phyloP scores from a whole-genome alignment of 164 flowering plant genomes.

The Magnolia changhungtana region DNA sequence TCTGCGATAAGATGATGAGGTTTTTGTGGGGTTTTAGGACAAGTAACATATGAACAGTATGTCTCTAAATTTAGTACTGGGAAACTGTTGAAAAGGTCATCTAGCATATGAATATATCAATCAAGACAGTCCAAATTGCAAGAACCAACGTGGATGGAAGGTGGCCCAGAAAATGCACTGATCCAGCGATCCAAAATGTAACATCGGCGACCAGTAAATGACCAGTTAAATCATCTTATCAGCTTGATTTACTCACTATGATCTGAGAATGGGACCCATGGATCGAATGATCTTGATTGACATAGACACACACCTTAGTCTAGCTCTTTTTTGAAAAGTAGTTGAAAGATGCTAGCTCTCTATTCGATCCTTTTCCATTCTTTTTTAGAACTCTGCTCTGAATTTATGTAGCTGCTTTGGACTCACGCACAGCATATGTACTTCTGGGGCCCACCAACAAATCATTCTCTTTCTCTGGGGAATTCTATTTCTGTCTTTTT shows the following conservation, averaged over 20 bases:
- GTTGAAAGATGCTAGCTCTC: conserved; percentile 8
- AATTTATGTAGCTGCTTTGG: neutral
- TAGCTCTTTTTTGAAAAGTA: neutral
- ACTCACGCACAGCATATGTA: conserved; percentile 1
- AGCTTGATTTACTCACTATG: too few species aligned
- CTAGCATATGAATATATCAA: neutral
- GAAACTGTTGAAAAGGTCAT: neutral
- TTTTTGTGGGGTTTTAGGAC: neutral
- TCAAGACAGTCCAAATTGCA: too few species aligned
- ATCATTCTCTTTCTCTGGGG: neutral
- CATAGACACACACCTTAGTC: neutral
- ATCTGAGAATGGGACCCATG: too few species aligned
- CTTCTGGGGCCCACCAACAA: neutral
- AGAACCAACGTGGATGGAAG: too few species aligned
- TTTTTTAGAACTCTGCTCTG: neutral
- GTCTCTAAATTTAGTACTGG: conserved; percentile 3
- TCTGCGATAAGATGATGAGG: neutral
- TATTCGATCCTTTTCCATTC: neutral
- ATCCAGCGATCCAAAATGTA: too few species aligned
- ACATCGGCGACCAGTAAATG: too few species aligned
- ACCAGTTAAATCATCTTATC: too few species aligned
- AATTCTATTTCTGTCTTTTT: neutral
- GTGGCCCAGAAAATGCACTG: too few species aligned
- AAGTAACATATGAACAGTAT: neutral
- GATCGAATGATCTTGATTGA: too few species aligned